Base-by-base conservation (phyloP, 352 stramenopile species). In the Globisporangium sylvaticum region DNA sequence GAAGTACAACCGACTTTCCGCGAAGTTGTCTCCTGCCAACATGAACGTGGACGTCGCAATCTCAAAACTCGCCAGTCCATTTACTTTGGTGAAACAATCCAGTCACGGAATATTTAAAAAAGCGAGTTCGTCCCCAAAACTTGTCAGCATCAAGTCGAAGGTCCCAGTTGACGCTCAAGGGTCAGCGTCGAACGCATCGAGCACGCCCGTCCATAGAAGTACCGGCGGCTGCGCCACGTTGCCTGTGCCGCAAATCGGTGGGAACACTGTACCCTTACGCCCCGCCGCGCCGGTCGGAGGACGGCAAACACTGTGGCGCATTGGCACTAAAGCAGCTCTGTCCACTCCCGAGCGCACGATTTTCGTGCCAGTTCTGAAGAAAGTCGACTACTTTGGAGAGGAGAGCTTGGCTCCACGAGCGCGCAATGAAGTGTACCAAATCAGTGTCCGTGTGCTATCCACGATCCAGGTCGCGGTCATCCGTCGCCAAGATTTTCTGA, bases 371-470 rank as follows among this genome's bases (percentile, higher is more conserved):
- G 68, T 92, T 8, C 68, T 92, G 6, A 81, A 86, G 50, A 70
- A 76, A 27, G 69, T 76, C 53, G 81, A 89, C 39, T 87, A 73
- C 60, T 91, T 91, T 29, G 83, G 83, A 4, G 76, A 89, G 48
- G 83, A 91, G 54, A 88, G 83, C 58, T 62, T 91, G 20, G 48
- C 70, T 2, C 62, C 66, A 18, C 37, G 15, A 24, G 54, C 70
- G 2, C 44, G 50, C n/a, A 62, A 62, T 0, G 74, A 85, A 29
- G 59, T 80, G 2, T 90, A 91, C 54, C 76, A 88, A 31, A 64
- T 87, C 12, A 89, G 75, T 18, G 74, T 91, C 15, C 80, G 83
- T 1, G 78, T 85, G 12, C 72, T 91, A 1, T 81, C 80, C 15
- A 88, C 72, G 3, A 64, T 67, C 9, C 83, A 87, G 3, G 73